A percentile compares a stretch with the other conserved stretches of the same genome.
phyloP scores from a whole-genome alignment of 176 grass and related monocot genomes.

The Saccharum officinarum region DNA sequence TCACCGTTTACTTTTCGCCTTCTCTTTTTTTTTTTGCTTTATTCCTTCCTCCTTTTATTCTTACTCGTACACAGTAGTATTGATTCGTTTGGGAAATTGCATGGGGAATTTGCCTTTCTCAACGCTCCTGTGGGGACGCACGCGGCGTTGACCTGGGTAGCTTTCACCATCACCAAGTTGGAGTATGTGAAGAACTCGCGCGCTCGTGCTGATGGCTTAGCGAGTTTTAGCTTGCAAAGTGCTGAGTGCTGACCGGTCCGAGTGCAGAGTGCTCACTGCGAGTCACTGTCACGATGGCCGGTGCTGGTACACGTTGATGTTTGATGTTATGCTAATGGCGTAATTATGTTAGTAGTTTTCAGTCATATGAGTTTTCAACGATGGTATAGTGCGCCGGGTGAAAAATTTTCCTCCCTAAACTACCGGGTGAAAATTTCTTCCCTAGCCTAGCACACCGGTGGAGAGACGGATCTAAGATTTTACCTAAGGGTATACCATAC shows the following conservation, averaged over 20 bases:
- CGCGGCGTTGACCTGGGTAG: conserved; percentile 27
- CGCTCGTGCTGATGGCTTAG: neutral
- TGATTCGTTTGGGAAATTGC: conserved; percentile 20
- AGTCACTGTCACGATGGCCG: conserved; percentile 15
- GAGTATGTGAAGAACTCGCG: conserved; percentile 35
- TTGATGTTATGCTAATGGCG: neutral
- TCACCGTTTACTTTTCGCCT: conserved; percentile 35
- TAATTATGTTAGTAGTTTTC: neutral
- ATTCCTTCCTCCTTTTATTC: neutral
- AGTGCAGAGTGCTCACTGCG: neutral
- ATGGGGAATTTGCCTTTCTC: neutral
- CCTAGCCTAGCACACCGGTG: neutral
- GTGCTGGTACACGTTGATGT: conserved; percentile 11
- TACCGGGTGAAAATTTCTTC: neutral
- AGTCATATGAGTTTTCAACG: neutral
- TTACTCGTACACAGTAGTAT: neutral
- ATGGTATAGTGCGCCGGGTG: neutral
- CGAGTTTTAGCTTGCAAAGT: neutral
- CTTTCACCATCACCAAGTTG: conserved; percentile 27
- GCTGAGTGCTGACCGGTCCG: neutral
- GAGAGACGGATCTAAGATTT: too few relatives aligned
- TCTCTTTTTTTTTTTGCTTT: neutral
- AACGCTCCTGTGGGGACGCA: conserved; percentile 21
- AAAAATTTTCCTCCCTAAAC: neutral
- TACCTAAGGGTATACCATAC: too few relatives aligned